Base-by-base conservation (phyloP, 306 rosid species). In the Gillenia trifoliata region DNA sequence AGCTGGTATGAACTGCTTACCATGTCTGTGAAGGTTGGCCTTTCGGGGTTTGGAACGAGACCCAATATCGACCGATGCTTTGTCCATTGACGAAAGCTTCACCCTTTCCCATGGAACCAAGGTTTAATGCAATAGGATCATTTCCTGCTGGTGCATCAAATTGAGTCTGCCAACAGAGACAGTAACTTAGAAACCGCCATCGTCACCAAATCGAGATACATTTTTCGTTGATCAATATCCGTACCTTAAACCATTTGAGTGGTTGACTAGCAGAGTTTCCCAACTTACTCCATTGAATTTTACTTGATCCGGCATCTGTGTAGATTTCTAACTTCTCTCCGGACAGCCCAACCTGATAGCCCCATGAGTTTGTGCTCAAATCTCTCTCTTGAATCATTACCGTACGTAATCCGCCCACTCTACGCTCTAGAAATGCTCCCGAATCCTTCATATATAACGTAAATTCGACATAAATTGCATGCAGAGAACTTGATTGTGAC, bases 101-200 rank as follows among this genome's bases (percentile, higher is more conserved):
- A 62, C 99, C 97, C 75, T 94, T 94, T 66, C 99, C 96, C 99
- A 94, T 90, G n/a, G 93, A 81, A 66, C 86, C 88, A 47, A 94
- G 96, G 76, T 92, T 89, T 40, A 94, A 64, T 30, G 85, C 92
- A 16, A 91, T 56, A 22, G 99, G 95, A 19, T 90, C 85, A 12
- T 76, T 78, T 31, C 95, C 93, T 3, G 65, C 78, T 12, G 97
- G 93, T 76, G 88, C 90, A 75, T 90, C 85, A 78, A 92, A 94
- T 59, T 69, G 75, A 61, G 86, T 88, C 99, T 92, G 88, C 66
- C 56, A 62, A 29, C 34, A 70, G 11, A 33, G 52, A 36, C 26
- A n/a, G 72, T 13, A 50, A 75, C 23, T 6, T 54, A 9, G 64
- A 31, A 47, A 31, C 34, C 31, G 28, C 63, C 29, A 20, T 11